Base-by-base conservation (phyloP, 257 asterid genomes). In the Schizonepeta tenuifolia region DNA sequence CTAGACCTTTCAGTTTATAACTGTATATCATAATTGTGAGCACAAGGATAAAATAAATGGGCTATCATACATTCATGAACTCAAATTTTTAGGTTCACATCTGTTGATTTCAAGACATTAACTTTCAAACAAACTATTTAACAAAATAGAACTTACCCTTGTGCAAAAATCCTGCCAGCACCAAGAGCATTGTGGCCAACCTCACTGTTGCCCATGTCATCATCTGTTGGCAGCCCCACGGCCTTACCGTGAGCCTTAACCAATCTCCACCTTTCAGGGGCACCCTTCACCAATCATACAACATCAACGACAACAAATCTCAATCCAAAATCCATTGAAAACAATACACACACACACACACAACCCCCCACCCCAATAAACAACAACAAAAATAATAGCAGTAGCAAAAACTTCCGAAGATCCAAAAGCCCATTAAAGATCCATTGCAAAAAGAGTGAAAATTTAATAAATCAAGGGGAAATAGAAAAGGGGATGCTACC, bases 171-270 rank as follows among this genome's bases (percentile, higher is more conserved):
- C 85, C 99, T 80, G 70, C 99, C 99, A 65, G 99, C 99, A 62
- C 99, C 99, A 80, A 94, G 97, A 65, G 99, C 99, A 78, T 94
- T 94, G 86, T 94, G 99, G 4, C 99, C 99, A 66, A 94, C 99
- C 78, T 94, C 99, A 80, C 99, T 94, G 47, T 94, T 94, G 18
- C 99, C 99, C 99, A 94, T 91, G 78, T 94, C 99, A 79, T 94
- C 99, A 14, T 94, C 97, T 7, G 99, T 88, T 56, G 99, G 99
- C 68, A 94, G 74, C 67, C 99, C 99, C 76, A 94, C 99, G 0
- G 99, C 99, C 50, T 43, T 86, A 50, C 99, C 99, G 51, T 94
- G 97, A 46, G 99, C 97, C 85, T 72, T 88, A 79, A 94, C 88
- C 89, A 94, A 82, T 83, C 99, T 94, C 99, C 99, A 94, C 57